These are phyloP conservation scores for Ramularia collo-cygni DNA, from an alignment of 2,329 filamentous ascomycete genomes.

Conservation along the genomic window DNA sequence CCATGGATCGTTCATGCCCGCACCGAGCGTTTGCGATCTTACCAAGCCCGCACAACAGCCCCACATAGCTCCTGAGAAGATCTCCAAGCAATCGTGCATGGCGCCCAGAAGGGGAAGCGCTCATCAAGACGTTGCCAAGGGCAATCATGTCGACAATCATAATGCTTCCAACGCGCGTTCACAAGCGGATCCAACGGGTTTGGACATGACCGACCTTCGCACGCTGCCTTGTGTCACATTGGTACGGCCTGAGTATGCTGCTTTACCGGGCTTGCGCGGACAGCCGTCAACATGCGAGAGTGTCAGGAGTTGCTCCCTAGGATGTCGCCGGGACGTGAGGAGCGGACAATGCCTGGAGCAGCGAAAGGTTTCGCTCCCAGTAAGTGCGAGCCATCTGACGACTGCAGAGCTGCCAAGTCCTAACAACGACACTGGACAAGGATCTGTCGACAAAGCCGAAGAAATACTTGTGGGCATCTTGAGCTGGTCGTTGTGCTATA, in stretches of 20 bases:
- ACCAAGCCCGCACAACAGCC: too few species aligned
- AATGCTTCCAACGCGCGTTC: constrained; percentile 6
- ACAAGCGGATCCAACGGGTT: background rate
- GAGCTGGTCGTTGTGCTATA: constrained; percentile 6
- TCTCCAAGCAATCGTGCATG: too few species aligned
- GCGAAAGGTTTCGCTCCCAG: background rate
- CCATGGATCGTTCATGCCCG: too few species aligned
- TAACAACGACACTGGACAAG: background rate
- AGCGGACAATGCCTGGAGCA: constrained; percentile 11
- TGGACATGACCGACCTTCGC: constrained; percentile 8
- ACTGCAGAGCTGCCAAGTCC: background rate
- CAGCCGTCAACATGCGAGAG: background rate
- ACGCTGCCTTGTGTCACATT: constrained; percentile 22
- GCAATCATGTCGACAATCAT: too few species aligned
- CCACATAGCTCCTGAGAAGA: too few species aligned
- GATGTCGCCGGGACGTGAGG: constrained; percentile 13
- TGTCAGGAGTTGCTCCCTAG: constrained; percentile 15
- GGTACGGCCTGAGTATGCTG: constrained; percentile 26
- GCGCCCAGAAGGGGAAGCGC: too few species aligned
- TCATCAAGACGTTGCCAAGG: too few species aligned
- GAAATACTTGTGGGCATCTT: constrained; percentile 7
- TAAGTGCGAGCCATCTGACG: constrained; percentile 1
- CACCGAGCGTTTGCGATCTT: too few species aligned
- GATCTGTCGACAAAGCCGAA: constrained; percentile 3
- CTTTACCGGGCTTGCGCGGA: constrained; percentile 12